Base-by-base conservation (phyloP, 306 rosid genomes). In the Cucurbita argyrosperma region DNA sequence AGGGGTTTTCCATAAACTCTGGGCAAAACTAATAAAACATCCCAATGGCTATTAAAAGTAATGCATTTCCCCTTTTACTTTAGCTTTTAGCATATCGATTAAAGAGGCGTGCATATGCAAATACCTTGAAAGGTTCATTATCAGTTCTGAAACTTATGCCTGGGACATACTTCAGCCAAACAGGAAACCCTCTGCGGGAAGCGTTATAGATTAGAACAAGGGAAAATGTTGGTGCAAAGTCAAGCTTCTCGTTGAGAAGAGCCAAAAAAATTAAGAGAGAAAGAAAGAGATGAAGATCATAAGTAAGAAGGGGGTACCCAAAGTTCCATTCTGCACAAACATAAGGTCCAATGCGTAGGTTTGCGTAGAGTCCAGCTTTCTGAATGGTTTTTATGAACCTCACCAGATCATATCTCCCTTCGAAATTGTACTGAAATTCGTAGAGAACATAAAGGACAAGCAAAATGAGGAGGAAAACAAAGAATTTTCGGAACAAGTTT, bases 311-410 rank as follows among this genome's bases (percentile, higher is more conserved):
- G 37, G 61, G 59, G 76, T 95, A 95, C 99, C 99, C 99, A 50
- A 91, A 91, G 83, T 95, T 95, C 99, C 99, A 95, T 76, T 95
- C 99, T 13, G 97, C 99, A 83, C 99, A 95, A 77, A 95, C 96
- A 79, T 95, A 95, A 80, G 99, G 99, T 82, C 99, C 99, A 85
- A 95, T 88, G 78, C 99, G 91, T 74, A 95, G 88, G 76, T 91
- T 89, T 80, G 96, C 99, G 78, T 89, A 91, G 21, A 95, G 84
- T 54, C 99, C 96, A 47, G 96, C 99, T 81, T 80, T 88, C 85
- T 91, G 99, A 51, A 95, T 80, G 5, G 88, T 87, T 88, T 91
- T 91, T 23, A 95, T 75, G 72, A 95, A 95, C 76, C 96, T 91
- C 83, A 89, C 99, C 46, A 95, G 80, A 79, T 95, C 99, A 59